Conservation (phyloP, 169 alveolate species). For the Plasmodium cynomolgi region DNA sequence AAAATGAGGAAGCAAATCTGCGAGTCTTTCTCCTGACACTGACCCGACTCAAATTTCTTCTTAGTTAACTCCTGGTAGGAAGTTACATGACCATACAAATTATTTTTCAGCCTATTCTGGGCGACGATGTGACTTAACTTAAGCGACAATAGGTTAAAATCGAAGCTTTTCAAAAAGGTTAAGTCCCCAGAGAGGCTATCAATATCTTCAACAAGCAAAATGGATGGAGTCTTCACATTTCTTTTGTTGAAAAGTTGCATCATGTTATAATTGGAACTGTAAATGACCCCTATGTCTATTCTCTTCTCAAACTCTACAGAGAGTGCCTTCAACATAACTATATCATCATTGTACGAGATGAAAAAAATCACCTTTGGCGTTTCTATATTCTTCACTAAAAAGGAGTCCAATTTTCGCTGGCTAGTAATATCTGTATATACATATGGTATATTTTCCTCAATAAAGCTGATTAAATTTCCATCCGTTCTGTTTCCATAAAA, state of each 20-base stretch:
- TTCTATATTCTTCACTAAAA: conserved; percentile 52
- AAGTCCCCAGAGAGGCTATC: conserved; percentile 73
- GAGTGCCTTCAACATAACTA: conserved; percentile 79
- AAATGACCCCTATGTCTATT: conserved; percentile 75
- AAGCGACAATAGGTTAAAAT: conserved; percentile 53
- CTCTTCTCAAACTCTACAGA: conserved; percentile 78
- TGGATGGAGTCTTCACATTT: conserved; percentile 70
- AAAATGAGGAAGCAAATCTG: conserved; percentile 77
- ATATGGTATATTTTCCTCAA: conserved; percentile 66
- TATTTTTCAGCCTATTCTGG: conserved; percentile 57
- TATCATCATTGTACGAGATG: conserved; percentile 76
- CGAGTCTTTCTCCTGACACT: conserved; percentile 80
- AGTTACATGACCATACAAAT: conserved; percentile 68
- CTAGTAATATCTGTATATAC: conserved; percentile 27
- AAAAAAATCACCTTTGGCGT: conserved; percentile 78
- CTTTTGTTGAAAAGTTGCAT: conserved; percentile 62
- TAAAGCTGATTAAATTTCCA: conserved; percentile 62
- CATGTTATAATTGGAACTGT: conserved; percentile 76
- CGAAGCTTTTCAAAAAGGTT: conserved; percentile 49
- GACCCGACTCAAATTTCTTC: conserved; percentile 77
- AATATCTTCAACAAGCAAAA: conserved; percentile 75
- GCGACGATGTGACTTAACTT: conserved; percentile 72
- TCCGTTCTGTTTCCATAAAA: conserved; percentile 70
- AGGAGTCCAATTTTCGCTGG: conserved; percentile 39
- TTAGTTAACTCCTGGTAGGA: conserved; percentile 79